These are phyloP conservation scores for Trichoderma sp. DNA, from an alignment of 2,329 filamentous ascomycete genomes.

Conservation along the genomic window DNA sequence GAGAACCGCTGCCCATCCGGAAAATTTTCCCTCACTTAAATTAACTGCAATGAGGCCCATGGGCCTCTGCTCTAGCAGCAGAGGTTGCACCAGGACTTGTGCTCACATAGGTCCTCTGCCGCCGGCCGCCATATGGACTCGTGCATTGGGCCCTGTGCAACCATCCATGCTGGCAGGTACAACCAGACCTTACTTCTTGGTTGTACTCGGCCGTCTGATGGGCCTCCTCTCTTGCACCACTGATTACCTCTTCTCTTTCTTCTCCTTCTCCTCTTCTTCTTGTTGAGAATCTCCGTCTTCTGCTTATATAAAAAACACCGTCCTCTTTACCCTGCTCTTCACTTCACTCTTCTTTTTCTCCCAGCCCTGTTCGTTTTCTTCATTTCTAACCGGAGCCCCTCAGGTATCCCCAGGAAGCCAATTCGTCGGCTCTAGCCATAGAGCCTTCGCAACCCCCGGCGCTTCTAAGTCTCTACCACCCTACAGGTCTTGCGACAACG, in stretches of 20 bases:
- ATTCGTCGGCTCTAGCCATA: slow-evolving; percentile 50
- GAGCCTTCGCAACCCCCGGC: slow-evolving; percentile 51
- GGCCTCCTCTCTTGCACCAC: slow-evolving; percentile 21
- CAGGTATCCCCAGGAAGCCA: slow-evolving; percentile 56
- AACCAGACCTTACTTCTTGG: slow-evolving; percentile 31
- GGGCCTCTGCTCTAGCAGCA: neutral
- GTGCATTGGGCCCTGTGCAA: slow-evolving; percentile 36
- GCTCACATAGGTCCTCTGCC: slow-evolving; percentile 11
- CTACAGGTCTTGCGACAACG: slow-evolving; percentile 45
- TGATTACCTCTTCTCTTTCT: neutral
- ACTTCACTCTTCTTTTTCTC: neutral
- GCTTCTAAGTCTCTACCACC: slow-evolving; percentile 51
- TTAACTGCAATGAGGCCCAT: neutral
- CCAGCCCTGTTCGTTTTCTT: neutral
- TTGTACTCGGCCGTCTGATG: slow-evolving; percentile 26
- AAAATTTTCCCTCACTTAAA: neutral
- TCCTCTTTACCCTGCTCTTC: slow-evolving; percentile 1
- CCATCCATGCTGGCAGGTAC: slow-evolving; percentile 44
- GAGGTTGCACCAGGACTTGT: slow-evolving; percentile 15
- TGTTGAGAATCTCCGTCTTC: neutral
- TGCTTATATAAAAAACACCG: neutral
- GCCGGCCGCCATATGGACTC: slow-evolving; percentile 18
- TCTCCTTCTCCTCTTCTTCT: neutral
- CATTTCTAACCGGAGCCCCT: slow-evolving; percentile 27
- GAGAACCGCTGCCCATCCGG: neutral